Conservation (phyloP, 139 green algal species). For the Chlamydomonas asymmetrica region DNA sequence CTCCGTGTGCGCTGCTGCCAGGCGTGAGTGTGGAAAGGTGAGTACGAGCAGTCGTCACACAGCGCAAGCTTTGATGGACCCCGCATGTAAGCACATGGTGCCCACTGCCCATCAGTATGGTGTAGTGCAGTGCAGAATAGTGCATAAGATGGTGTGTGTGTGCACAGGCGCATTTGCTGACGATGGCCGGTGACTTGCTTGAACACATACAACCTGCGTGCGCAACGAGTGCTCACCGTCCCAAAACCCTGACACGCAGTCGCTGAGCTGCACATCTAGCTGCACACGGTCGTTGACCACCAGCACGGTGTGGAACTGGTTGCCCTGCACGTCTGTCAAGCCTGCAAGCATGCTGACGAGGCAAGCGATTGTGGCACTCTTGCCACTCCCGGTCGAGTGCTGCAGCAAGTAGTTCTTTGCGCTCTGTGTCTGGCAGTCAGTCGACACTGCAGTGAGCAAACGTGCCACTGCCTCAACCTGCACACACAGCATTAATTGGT, state of each 20-base stretch:
- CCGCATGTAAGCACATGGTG: too few species aligned
- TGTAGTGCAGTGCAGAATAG: not conserved
- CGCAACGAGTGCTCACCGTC: not conserved
- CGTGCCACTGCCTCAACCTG: too few species aligned
- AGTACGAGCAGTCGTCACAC: too few species aligned
- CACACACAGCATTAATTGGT: too few species aligned
- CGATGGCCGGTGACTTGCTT: not conserved
- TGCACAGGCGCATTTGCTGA: too few species aligned
- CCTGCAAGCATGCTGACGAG: constrained; percentile 29
- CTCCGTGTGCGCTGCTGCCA: too few species aligned
- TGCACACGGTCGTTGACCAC: constrained; percentile 53
- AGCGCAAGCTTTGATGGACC: too few species aligned
- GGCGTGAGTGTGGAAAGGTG: too few species aligned
- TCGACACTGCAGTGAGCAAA: too few species aligned
- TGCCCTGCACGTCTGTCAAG: constrained; percentile 8
- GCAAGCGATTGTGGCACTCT: constrained; percentile 48
- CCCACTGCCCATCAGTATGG: too few species aligned
- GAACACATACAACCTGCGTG: constrained; percentile 10
- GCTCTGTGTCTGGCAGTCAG: too few species aligned
- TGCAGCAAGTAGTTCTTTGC: too few species aligned
- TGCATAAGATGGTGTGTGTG: not conserved
- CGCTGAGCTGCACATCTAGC: constrained; percentile 44
- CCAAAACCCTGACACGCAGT: constrained; percentile 33
- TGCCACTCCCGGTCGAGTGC: constrained; percentile 46
- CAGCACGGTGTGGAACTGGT: constrained; percentile 29